Evolutionary conservation across 192 early-diverging fungal genomes (phyloP).

Genomic region (Linnemannia exigua): DNA sequence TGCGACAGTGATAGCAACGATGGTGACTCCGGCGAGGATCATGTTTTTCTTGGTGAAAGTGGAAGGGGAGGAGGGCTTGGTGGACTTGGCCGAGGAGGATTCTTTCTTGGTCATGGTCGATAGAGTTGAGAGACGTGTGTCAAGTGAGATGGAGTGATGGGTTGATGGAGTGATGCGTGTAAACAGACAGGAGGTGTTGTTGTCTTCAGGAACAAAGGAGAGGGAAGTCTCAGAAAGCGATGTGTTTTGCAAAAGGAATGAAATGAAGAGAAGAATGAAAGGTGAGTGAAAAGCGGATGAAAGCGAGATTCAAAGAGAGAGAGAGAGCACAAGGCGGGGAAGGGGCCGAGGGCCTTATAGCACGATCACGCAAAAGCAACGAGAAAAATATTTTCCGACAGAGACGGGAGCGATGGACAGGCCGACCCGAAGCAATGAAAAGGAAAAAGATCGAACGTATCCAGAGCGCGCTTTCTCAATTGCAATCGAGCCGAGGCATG

Average conservation of each 20-base stretch:
- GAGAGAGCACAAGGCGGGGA: too few species aligned
- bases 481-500: too few species aligned
- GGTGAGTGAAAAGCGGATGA: too few species aligned
- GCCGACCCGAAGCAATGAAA: too few species aligned
- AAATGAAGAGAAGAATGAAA: not conserved
- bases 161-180: not conserved
- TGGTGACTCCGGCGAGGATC: slow-evolving; percentile 4
- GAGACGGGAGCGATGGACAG: too few species aligned
- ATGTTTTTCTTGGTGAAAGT: not conserved
- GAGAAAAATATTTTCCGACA: too few species aligned
- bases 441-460: too few species aligned
- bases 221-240: not conserved
- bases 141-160: not conserved
- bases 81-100: not conserved
- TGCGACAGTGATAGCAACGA: slow-evolving; percentile 20
- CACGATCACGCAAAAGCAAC: too few species aligned
- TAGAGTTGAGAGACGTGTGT: not conserved
- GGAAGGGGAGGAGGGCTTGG: not conserved
- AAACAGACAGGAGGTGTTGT: not conserved
- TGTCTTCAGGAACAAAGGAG: not conserved
- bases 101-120: not conserved
- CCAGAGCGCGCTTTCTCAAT: too few species aligned
- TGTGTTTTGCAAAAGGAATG: not conserved
- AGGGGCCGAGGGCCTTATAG: too few species aligned
- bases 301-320: too few species aligned